Evolutionary conservation across 2,329 filamentous ascomycete genomes (phyloP), one percentile per base, ranked within the genome.

Genomic region (Penicillium sp.): DNA sequence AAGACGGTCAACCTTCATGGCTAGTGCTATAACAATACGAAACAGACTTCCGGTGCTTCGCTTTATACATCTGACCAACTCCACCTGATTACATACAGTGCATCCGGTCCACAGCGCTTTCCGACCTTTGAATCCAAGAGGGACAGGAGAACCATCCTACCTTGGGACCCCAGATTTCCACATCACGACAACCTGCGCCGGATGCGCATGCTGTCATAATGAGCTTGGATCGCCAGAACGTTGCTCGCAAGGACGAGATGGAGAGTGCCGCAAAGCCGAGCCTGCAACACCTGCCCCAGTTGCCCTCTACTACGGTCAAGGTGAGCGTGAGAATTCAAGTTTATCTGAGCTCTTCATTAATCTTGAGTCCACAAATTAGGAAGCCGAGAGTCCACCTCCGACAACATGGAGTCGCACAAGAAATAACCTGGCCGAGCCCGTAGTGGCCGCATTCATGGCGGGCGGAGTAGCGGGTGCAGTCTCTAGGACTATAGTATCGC

Each of bases 401-500:
- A 59, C 68, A 22, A n/a, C 71, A 7, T 22, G 70, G 32, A 49
- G 54, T 45, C 59, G 59, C 44, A 56, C 67, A 24, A 71, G 55
- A 53, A 67, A 68, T n/a, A 73, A 67, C 38, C 47, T 97, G 59
- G 88, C 92, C 9, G 89, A 96, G 60, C 92, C 93, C 4, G 87
- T 97, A 38, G 78, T 92, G 32, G 93, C 94, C 40, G 92, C 94
- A 32, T 99, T 99, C 70, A 89, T 95, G 67, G 94, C 91, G 29
- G 94, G 94, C 58, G 94, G 94, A 63, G 86, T 97, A 21, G 94
- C 94, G 14, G 94, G 94, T 55, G 94, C 94, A 42, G 93, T 99
- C n/a, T 97, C 94, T 31, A 86, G 94, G 70, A 99, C 94, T 22
- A 93, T 97, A 45, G 94, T 99, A 4, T 97, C 93, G 14, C 94